Evolutionary conservation across 495 filamentous ascomycete genomes (phyloP), one percentile per base, ranked within the genome.

Genomic region (Cudoniella acicularis): DNA sequence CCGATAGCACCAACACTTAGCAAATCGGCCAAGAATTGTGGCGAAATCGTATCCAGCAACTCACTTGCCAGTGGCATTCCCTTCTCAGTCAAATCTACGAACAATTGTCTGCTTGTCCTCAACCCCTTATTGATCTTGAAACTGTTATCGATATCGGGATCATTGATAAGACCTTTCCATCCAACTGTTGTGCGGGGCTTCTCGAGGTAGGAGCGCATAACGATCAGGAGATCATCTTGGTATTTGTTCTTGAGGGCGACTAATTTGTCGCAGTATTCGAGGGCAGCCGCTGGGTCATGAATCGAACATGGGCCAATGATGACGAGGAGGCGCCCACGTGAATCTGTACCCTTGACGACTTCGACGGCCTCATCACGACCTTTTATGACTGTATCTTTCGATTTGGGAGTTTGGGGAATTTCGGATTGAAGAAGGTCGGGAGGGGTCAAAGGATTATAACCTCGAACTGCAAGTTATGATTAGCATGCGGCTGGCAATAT

Each of bases 41-140:
- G 94, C 21, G 92, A 96, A 73, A 98, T 99, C 23, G 95, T 97
- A 72, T 99, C 95, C 26, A 99, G 80, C 91, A 99, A 96, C 76
- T 99, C 95, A 69, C 87, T 92, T 20, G 95, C 95, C 66, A 99
- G 81, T n/a, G 95, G 95, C 91, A 99, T 97, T 49, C 95, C 95
- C 75, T 87, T 89, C 66, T 85, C 79, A 0, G 95, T 99, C 62
- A 99, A 80, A 70, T 98, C 92, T 36, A 96, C 90, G 70, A 96
- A 99, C 59, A 99, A 77, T 72, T 98, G 87, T 57, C 95, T 85
- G 27, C 91, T 90, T 24, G 87, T 77, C 48, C 90, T 85, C 69
- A 99, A 72, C 2, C 95, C 95, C 78, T 97, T 96, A 80, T 98
- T 99, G 76, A 99, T 98, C 73, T 96, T 86, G 83, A 97, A 98